Base-by-base conservation (phyloP, 306 rosid species). In the Gastrolobium villosum region DNA sequence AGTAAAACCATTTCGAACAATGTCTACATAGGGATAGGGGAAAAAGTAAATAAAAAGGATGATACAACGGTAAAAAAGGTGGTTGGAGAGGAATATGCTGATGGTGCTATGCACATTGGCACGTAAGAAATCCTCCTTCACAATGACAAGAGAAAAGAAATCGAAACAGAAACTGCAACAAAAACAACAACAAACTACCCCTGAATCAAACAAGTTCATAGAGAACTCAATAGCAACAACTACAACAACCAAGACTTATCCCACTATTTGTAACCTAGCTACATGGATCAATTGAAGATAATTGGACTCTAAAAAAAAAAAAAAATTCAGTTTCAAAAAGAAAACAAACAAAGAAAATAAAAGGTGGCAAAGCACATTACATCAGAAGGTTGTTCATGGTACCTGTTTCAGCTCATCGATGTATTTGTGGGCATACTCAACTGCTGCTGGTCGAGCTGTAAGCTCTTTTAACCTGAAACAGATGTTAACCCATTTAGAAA, bases 391-490 rank as follows among this genome's bases (percentile, higher is more conserved):
- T 60, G 34, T 60, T 9, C 49, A 49, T 3, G 46, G 46, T 82
- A 95, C 99, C 99, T 89, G 91, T 79, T 86, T 89, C 76, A 91
- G 83, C 80, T 91, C 95, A 72, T 71, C 67, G 57, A 86, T 87
- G 89, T 93, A 93, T 72, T 78, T 95, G 63, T 49, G 86, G 54
- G 96, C 97, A 15, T 81, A 81, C 45, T 81, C 88, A 85, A 84
- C 90, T 43, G 98, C 94, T 61, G 39, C 82, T 35, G 99, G 98
- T 70, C 93, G 87, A 79, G 87, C 94, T 63, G 93, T 86, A 46
- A 95, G 90, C 90, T 95, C 99, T 81, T 91, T 93, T 76, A 95
- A 85, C 84, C 99, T 95, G 80, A 73, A 83, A 61, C 70, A 81
- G 65, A 85, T 72, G 72, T 67, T 54, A 70, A 77, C 56, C 52